These are phyloP conservation scores for Trametes punicea DNA, from an alignment of 768 basidiomycete genomes.

Conservation along the genomic window DNA sequence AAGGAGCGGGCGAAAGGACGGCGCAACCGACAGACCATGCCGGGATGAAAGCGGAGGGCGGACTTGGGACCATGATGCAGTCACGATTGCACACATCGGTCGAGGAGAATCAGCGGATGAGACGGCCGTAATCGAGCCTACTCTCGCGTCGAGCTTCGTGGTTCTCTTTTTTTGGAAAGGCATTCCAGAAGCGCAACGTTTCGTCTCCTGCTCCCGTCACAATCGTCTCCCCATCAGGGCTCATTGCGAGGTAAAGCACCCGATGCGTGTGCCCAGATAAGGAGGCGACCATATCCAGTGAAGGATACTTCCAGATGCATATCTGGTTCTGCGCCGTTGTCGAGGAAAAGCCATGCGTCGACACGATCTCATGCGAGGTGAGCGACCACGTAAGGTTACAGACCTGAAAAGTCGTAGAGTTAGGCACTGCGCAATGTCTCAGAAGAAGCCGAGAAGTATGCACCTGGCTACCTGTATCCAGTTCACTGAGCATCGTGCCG, in stretches of 20 bases:
- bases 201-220: constrained; percentile 98
- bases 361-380: constrained; percentile 95
- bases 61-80: neutral
- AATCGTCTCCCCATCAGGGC: constrained; percentile 95
- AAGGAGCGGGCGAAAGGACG: neutral
- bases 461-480: constrained; percentile 98
- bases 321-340: constrained; percentile 96
- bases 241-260: constrained; percentile 96
- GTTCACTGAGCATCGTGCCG: constrained; percentile 79
- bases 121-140: constrained; percentile 43
- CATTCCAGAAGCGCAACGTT: constrained; percentile 96
- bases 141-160: constrained; percentile 37
- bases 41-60: neutral
- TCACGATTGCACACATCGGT: neutral
- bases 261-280: constrained; percentile 93
- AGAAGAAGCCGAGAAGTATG: constrained; percentile 24
- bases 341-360: constrained; percentile 94
- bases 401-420: constrained; percentile 49
- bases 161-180: constrained; percentile 76
- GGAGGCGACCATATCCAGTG: constrained; percentile 90
- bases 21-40: neutral
- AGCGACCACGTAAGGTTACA: constrained; percentile 97
- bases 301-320: constrained; percentile 93
- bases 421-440: neutral
- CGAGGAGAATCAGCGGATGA: constrained; percentile 30